Base-by-base conservation (phyloP, 805 yeast genomes). In the Starmerella gropengiesseri region DNA sequence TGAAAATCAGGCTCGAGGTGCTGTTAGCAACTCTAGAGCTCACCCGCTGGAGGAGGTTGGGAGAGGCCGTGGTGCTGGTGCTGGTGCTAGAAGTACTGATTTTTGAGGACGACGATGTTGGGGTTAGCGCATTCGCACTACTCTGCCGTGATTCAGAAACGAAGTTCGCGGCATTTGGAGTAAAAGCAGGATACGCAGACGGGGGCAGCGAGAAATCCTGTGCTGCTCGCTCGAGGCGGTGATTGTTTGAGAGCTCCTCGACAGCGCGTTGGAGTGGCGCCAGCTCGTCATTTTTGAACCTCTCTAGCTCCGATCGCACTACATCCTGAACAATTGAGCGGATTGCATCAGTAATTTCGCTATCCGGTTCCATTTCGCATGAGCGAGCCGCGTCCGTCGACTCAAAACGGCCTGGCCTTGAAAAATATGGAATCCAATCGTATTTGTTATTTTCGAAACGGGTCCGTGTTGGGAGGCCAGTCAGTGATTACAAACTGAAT, bases 41-140 rank as follows among this genome's bases (percentile, higher is more conserved):
- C 3, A 48, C 52, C 7, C 52, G 41, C 27, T 45, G 47, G 23
- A 48, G 40, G 4, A 48, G 14, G 7, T 41, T 31, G 2, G 49
- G 45, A 2, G 48, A 30, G 9, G 41, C 4, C 16, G 43, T 25
- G 12, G 32, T 5, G 13, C 23, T 14, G 21, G 17, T 11, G 22
- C 17, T 7, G 13, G 37, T n/a, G 22, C 19, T 19, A 16, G 32
- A 7, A 5, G 44, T n/a, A n/a, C n/a, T n/a, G n/a, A n/a, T n/a
- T n/a, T n/a, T n/a, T n/a, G n/a, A n/a, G n/a, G n/a, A n/a, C n/a
- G n/a, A n/a, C n/a, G n/a, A n/a, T n/a, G n/a, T n/a, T n/a, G n/a
- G n/a, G n/a, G n/a, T n/a, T n/a, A n/a, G n/a, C n/a, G n/a, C n/a
- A n/a, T n/a, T n/a, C n/a, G 27, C 27, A 7, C 27, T 7, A 7